Evolutionary conservation across 805 yeast genomes (phyloP).

Genomic region (Danielia reshetovae): DNA sequence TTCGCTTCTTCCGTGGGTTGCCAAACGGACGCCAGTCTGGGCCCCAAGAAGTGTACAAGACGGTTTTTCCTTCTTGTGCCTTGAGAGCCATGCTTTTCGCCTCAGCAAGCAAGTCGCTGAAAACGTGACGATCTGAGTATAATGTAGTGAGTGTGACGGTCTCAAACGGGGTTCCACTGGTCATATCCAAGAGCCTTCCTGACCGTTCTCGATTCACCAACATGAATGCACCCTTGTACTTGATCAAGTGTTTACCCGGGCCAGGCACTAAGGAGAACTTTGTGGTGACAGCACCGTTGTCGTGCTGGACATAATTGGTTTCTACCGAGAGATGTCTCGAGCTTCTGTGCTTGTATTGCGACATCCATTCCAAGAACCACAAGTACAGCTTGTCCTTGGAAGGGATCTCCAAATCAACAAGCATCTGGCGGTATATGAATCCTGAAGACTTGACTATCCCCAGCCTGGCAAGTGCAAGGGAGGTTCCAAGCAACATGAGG

Average conservation of each 20-base stretch:
- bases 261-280: conserved; percentile 93
- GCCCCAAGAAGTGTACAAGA: conserved; percentile 91
- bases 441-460: conserved; percentile 61
- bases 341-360: conserved; percentile 66
- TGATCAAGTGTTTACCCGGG: conserved; percentile 88
- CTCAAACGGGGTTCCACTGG: conserved; percentile 91
- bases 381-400: conserved; percentile 88
- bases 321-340: conserved; percentile 89
- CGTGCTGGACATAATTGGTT: conserved; percentile 82
- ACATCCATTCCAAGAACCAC: conserved; percentile 98
- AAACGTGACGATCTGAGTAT: conserved; percentile 71
- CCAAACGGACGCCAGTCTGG: conserved; percentile 99
- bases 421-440: conserved; percentile 72
- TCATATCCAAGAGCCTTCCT: conserved; percentile 81
- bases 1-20: conserved; percentile 83
- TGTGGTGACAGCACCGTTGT: conserved; percentile 86
- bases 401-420: conserved; percentile 91
- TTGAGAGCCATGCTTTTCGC: conserved; percentile 81
- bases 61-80: conserved; percentile 89
- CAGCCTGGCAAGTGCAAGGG: conserved; percentile 70
- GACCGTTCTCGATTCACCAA: conserved; percentile 86
- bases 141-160: conserved; percentile 92
- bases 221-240: conserved; percentile 84
- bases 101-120: conserved; percentile 69
- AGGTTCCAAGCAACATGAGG: conserved; percentile 90